Evolutionary conservation across 495 filamentous ascomycete species (phyloP).

Genomic region (Talaromyces thailandensis): DNA sequence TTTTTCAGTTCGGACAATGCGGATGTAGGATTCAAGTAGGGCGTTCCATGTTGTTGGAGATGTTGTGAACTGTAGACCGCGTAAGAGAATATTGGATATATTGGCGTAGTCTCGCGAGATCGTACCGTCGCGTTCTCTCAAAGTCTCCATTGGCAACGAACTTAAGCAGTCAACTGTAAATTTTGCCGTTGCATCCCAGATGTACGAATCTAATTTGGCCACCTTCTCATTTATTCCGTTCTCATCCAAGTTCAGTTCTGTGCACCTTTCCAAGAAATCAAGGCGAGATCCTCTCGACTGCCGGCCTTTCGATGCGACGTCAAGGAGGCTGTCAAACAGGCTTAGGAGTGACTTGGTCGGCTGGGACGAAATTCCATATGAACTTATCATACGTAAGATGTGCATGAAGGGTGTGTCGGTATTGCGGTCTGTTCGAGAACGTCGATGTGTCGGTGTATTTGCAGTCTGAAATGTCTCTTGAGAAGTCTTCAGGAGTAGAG

Average conservation of each 20-base stretch:
- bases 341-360: slow-evolving; percentile 20
- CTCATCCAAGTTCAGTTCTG: slow-evolving; percentile 14
- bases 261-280: slow-evolving; percentile 34
- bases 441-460: slow-evolving; percentile 39
- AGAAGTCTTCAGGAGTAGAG: slow-evolving; percentile 39
- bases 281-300: slow-evolving; percentile 34
- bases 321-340: slow-evolving; percentile 27
- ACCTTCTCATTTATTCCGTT: slow-evolving; percentile 5
- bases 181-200: slow-evolving; percentile 29
- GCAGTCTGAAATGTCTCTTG: slow-evolving; percentile 33
- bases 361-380: slow-evolving; percentile 9
- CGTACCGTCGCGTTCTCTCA: slow-evolving; percentile 34
- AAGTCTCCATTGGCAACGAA: slow-evolving; percentile 32
- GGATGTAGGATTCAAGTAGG: slow-evolving; percentile 48
- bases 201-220: background rate
- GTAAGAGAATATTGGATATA: slow-evolving; percentile 53
- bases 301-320: slow-evolving; percentile 44
- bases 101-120: slow-evolving; percentile 58
- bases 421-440: slow-evolving; percentile 15
- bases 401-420: slow-evolving; percentile 31
- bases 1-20: slow-evolving; percentile 52
- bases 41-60: slow-evolving; percentile 46
- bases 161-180: slow-evolving; percentile 23
- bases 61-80: slow-evolving; percentile 44
- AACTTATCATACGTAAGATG: slow-evolving; percentile 27